Conservation (phyloP, 208 protist species). For the Crithidia brevicula region DNA sequence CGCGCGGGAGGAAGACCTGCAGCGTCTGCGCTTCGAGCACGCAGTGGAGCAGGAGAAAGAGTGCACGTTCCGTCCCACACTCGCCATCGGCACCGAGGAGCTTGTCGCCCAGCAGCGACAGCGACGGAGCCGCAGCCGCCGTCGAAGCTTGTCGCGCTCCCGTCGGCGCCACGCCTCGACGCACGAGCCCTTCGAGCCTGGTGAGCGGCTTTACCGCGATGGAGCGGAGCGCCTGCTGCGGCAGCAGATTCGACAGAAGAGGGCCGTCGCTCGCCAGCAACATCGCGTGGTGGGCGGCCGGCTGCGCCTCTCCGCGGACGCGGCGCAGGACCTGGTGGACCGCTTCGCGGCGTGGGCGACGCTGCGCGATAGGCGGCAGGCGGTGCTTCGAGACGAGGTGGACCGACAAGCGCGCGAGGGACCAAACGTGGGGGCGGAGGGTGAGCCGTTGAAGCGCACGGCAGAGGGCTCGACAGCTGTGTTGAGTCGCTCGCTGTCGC, state of each 20-base stretch:
- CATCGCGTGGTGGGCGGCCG: conserved; percentile 46
- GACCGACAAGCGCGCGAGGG: conserved; percentile 17
- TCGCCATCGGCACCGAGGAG: conserved; percentile 43
- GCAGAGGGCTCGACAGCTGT: background rate
- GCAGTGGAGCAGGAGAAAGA: conserved; percentile 34
- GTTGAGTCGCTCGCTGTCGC: conserved; percentile 4
- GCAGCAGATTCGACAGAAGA: conserved; percentile 70
- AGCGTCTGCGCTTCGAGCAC: conserved; percentile 42
- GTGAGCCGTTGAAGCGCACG: background rate
- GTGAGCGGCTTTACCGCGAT: conserved; percentile 79
- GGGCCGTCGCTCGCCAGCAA: conserved; percentile 35
- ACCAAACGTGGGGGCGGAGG: background rate
- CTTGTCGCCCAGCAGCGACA: conserved; percentile 35
- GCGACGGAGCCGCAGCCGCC: conserved; percentile 10
- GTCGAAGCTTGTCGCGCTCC: background rate
- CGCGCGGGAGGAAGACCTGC: conserved; percentile 35
- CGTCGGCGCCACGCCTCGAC: background rate
- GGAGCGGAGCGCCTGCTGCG: conserved; percentile 74
- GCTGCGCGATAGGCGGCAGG: conserved; percentile 35
- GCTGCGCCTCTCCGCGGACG: conserved; percentile 36
- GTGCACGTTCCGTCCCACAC: conserved; percentile 65
- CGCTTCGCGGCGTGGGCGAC: conserved; percentile 68
- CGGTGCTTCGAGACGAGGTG: conserved; percentile 32
- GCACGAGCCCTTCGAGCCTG: conserved; percentile 57
- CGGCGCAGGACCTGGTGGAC: conserved; percentile 38